phyloP scores from a whole-genome alignment of 352 stramenopile genomes.

The Globisporangium heterothallicum region DNA sequence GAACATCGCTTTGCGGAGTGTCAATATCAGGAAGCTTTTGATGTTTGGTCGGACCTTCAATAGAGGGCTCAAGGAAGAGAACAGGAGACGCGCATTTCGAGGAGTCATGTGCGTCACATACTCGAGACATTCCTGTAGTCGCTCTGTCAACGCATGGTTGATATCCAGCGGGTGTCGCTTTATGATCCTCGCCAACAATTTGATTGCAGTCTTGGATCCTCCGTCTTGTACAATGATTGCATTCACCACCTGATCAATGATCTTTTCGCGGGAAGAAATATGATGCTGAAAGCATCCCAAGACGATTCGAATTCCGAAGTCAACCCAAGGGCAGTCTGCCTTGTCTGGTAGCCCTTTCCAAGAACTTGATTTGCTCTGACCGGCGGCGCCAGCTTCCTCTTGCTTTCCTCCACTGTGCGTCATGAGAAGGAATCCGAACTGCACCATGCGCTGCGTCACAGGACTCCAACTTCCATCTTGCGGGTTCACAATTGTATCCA shows the following conservation, averaged over 20 bases:
- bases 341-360: not conserved
- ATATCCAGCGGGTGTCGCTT: slow-evolving; percentile 38
- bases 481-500: slow-evolving; percentile 21
- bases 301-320: slow-evolving; percentile 41
- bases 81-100: slow-evolving; percentile 20
- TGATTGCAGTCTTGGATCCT: slow-evolving; percentile 21
- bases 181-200: slow-evolving; percentile 31
- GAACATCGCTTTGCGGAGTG: slow-evolving; percentile 60
- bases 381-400: slow-evolving; percentile 7
- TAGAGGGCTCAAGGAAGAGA: slow-evolving; percentile 32
- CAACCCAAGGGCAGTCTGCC: slow-evolving; percentile 17
- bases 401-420: slow-evolving; percentile 18
- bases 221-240: slow-evolving; percentile 33
- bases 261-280: slow-evolving; percentile 17
- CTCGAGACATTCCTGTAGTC: slow-evolving; percentile 49
- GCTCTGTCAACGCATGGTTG: slow-evolving; percentile 17
- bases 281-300: slow-evolving; percentile 44
- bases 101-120: slow-evolving; percentile 37
- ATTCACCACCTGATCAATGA: slow-evolving; percentile 43
- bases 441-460: slow-evolving; percentile 28
- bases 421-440: slow-evolving; percentile 28
- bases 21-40: slow-evolving; percentile 46
- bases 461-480: slow-evolving; percentile 30
- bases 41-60: slow-evolving; percentile 30
- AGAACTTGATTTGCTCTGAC: not conserved